Evolutionary conservation across 805 yeast species (phyloP).

Genomic region (Tetrapisispora pingtungensis): DNA sequence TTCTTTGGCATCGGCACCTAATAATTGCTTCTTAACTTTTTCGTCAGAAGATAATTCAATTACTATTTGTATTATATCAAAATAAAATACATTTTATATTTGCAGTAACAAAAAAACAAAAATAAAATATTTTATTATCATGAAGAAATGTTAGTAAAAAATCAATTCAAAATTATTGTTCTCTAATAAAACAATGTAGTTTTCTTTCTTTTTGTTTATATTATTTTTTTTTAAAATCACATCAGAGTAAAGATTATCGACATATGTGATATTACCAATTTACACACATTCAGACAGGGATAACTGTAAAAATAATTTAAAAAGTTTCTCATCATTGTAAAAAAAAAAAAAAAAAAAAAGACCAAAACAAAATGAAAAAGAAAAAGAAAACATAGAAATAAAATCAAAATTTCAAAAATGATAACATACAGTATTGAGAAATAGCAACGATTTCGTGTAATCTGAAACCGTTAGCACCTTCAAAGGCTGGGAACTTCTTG

Average conservation of each 20-base stretch:
- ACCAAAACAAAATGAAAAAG: no score
- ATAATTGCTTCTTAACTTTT: constrained; percentile 31
- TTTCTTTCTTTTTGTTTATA: not conserved
- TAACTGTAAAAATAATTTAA: constrained; percentile 24
- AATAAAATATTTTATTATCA: not conserved
- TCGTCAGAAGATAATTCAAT: constrained; percentile 26
- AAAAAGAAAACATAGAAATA: not conserved
- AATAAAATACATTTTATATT: no score
- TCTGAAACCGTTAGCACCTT: constrained; percentile 68
- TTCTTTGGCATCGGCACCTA: constrained; percentile 58
- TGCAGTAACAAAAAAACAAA: not conserved
- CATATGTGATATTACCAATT: constrained; percentile 25
- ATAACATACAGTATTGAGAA: constrained; percentile 36
- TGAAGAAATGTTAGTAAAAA: constrained; percentile 2
- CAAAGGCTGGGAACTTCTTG: constrained; percentile 55
- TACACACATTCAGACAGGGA: constrained; percentile 33
- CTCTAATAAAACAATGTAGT: no score
- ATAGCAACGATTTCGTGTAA: constrained; percentile 61
- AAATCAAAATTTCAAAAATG: not conserved
- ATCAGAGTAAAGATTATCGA: constrained; percentile 27
- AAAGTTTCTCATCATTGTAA: constrained; percentile 28
- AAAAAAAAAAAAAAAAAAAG: not conserved
- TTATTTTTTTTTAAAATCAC: not conserved
- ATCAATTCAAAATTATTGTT: not conserved
- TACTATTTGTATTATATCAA: not conserved